Evolutionary conservation across 164 flowering plant genomes (phyloP), one percentile per base, ranked within the genome.

Genomic region (Aristolochia fimbriata): DNA sequence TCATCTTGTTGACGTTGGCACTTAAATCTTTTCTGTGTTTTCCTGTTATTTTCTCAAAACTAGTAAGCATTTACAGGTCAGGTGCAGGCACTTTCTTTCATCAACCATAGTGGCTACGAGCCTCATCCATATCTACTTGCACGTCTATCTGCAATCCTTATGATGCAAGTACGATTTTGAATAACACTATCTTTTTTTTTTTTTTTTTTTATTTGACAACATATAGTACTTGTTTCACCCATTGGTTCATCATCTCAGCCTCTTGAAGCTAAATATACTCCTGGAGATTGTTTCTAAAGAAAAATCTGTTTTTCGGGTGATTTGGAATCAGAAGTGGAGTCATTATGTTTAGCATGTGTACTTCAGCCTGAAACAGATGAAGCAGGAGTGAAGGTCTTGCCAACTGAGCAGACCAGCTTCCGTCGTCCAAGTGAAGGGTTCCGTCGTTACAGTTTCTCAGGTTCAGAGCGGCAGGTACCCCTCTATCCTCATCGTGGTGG

Each of bases 31-130:
- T 11, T 23, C 0, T 27, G 3, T 47, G 22, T 19, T 20, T 24
- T 59, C 37, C 15, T 9, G n/a, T 45, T 47, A 14, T 23, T 22
- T 60, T 15, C 30, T 14, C 31, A 60, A n/a, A n/a, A n/a, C 31
- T 41, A 19, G 19, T 30, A 22, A 17, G 12, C 48, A 16, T n/a
- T 53, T 62, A 50, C 59, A 91, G 96, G 78, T 86, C 83, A 91
- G 30, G 72, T 77, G 30, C 56, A 67, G 54, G 92, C 84, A 14
- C 23, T 92, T 19, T 74, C 79, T 58, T 87, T 65, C 65, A 72
- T 92, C 65, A 83, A 86, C 71, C 27, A 74, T 64, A 70, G 83
- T 43, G 82, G 93, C 47, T 92, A 89, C 83, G 87, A 85, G 79
- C 93, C 84, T 72, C 83, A 84, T 62, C 98, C 96, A 7, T 85